Evolutionary conservation across 306 rosid genomes (phyloP), one percentile per base, ranked within the genome.

Genomic region (Rubus idaeus): DNA sequence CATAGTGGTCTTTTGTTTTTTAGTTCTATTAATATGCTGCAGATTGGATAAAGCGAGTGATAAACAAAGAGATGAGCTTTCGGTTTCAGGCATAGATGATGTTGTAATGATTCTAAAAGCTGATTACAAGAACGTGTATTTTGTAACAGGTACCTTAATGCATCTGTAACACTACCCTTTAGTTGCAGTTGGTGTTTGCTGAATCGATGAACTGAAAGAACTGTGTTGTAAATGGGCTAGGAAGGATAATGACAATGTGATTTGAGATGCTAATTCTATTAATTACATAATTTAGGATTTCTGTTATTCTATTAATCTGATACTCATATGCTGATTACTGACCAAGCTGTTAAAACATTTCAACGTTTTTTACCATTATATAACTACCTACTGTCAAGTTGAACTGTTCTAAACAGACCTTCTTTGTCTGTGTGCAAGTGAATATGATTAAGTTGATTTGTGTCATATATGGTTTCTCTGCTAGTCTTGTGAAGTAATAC

Each of bases 71-170:
- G 83, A 81, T 42, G 89, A 90, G 76, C 61, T 79, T 75, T 70
- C 82, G 62, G 83, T 73, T 81, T 75, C 90, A 13, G 81, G 78
- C 6, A 82, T 94, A 8, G 95, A 89, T 68, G 98, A 94, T 80
- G 87, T 91, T 80, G 72, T 94, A 8, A 74, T 18, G 60, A 86
- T 88, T 72, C 89, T 91, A 64, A 51, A 86, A 77, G 83, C 84
- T 37, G 87, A 87, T 75, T 87, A 84, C 35, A 78, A 80, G 78
- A 87, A 94, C 8, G 91, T 88, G 65, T 94, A 94, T 83, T 91
- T 94, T 47, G 94, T 91, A 26, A 90, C 97, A 18, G 98, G 94
- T 94, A 68, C 42, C 18, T 26, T 14, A n/a, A 23, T 21, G 14
- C 39, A 2, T 41, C 7, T 35, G 46, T 13, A 17, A 47, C 14